Conservation (phyloP, 192 early-diverging fungal genomes). For the Chytriomyces confervae region DNA sequence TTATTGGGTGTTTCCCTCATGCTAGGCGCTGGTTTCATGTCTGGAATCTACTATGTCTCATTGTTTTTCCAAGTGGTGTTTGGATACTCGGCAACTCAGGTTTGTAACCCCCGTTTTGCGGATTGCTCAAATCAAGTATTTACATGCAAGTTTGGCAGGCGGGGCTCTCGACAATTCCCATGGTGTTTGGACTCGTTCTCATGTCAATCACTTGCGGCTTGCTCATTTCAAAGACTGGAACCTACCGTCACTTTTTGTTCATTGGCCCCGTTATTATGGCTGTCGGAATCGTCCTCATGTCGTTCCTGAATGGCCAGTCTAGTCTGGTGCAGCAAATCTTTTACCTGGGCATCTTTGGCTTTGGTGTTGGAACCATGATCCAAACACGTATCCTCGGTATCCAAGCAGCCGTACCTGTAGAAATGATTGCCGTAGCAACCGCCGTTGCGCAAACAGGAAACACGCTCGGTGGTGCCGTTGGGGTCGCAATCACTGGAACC, state of each 20-base stretch:
- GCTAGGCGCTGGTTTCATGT: constrained; percentile 51
- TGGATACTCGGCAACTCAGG: constrained; percentile 58
- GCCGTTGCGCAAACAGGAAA: constrained; percentile 71
- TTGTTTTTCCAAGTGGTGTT: constrained; percentile 33
- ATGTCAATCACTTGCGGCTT: constrained; percentile 70
- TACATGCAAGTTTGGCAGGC: constrained; percentile 73
- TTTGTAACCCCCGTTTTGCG: constrained; percentile 32
- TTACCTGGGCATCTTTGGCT: constrained; percentile 70
- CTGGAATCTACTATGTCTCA: constrained; percentile 75
- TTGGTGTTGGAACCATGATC: constrained; percentile 76
- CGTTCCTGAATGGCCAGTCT: constrained; percentile 60
- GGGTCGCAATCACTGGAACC: constrained; percentile 68
- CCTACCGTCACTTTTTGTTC: constrained; percentile 68
- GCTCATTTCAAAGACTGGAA: constrained; percentile 58
- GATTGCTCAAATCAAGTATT: constrained; percentile 73
- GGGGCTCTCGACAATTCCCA: constrained; percentile 77
- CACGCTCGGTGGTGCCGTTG: constrained; percentile 66
- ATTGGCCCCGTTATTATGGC: constrained; percentile 66
- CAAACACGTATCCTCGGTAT: constrained; percentile 77
- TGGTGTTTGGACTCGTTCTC: constrained; percentile 74
- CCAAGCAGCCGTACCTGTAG: constrained; percentile 69
- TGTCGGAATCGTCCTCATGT: constrained; percentile 68
- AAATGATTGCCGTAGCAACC: constrained; percentile 76
- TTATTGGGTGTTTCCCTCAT: constrained; percentile 45
- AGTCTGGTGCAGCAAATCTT: constrained; percentile 60